These are phyloP conservation scores for Phytophthora megakarya DNA, from an alignment of 352 stramenopile genomes.

Conservation along the genomic window DNA sequence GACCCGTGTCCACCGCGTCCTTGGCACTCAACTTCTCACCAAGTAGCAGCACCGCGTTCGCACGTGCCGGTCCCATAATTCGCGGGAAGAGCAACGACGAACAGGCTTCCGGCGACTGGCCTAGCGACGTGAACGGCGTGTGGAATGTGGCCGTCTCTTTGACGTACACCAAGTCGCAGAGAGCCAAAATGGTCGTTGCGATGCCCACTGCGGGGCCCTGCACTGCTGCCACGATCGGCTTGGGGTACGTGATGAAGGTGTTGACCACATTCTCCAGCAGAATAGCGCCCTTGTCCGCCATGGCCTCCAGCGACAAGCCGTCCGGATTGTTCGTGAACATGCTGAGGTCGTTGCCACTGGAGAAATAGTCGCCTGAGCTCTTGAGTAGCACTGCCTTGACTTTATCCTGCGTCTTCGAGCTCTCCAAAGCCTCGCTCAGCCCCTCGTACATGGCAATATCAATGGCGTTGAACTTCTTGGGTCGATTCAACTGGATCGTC, in stretches of 20 bases:
- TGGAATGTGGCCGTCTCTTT: slow-evolving; percentile 89
- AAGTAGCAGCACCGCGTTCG: slow-evolving; percentile 90
- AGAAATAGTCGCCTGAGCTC: slow-evolving; percentile 88
- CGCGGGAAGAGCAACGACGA: slow-evolving; percentile 85
- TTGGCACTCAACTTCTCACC: slow-evolving; percentile 83
- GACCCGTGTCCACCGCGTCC: slow-evolving; percentile 47
- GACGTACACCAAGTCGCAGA: slow-evolving; percentile 92
- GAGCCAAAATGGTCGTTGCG: slow-evolving; percentile 83
- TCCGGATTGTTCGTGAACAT: slow-evolving; percentile 73
- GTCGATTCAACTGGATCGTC: slow-evolving; percentile 81
- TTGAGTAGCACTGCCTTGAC: slow-evolving; percentile 90
- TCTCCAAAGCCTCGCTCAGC: slow-evolving; percentile 71
- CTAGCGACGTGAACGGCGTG: slow-evolving; percentile 91
- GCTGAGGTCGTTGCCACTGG: slow-evolving; percentile 87
- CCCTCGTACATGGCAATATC: slow-evolving; percentile 84
- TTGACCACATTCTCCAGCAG: slow-evolving; percentile 72
- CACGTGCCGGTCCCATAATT: slow-evolving; percentile 84
- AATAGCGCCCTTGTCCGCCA: slow-evolving; percentile 60
- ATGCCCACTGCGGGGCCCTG: slow-evolving; percentile 92
- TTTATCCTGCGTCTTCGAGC: slow-evolving; percentile 59
- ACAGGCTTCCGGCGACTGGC: slow-evolving; percentile 91
- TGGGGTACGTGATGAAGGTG: slow-evolving; percentile 87
- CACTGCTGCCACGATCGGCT: slow-evolving; percentile 89
- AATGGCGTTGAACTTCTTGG: slow-evolving; percentile 88
- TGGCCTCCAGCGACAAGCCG: slow-evolving; percentile 57